phyloP scores from a whole-genome alignment of 2,329 filamentous ascomycete genomes.

The Alternaria infectoria region DNA sequence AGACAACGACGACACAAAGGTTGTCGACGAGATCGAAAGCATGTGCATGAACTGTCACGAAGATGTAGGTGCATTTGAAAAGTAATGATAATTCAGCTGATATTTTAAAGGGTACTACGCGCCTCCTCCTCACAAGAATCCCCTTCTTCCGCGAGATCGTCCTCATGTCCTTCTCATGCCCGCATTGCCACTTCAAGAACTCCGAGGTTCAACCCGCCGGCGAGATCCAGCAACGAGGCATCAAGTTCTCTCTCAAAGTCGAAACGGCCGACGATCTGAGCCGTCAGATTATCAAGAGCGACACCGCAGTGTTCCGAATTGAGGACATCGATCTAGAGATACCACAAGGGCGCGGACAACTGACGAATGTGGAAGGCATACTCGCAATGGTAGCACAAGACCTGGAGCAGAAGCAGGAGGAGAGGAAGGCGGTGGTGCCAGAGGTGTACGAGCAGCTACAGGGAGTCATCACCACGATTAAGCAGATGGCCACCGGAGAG shows the following conservation, averaged over 20 bases:
- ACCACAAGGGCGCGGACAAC: slow-evolving; percentile 85
- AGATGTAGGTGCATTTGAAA: slow-evolving; percentile 42
- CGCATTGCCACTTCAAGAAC: slow-evolving; percentile 87
- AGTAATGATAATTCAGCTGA: slow-evolving; percentile 20
- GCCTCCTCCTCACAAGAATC: slow-evolving; percentile 87
- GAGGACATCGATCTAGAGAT: slow-evolving; percentile 94
- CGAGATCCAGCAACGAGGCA: slow-evolving; percentile 86
- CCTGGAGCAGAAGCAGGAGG: slow-evolving; percentile 80
- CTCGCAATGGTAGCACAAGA: slow-evolving; percentile 79
- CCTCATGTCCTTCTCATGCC: slow-evolving; percentile 94
- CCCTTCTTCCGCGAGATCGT: slow-evolving; percentile 98
- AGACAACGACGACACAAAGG: slow-evolving; percentile 50
- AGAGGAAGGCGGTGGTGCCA: slow-evolving; percentile 76
- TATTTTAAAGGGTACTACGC: slow-evolving; percentile 73
- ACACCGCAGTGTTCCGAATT: slow-evolving; percentile 83
- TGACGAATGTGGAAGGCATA: slow-evolving; percentile 92
- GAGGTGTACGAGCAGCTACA: slow-evolving; percentile 81
- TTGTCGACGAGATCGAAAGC: slow-evolving; percentile 61
- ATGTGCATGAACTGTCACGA: slow-evolving; percentile 63
- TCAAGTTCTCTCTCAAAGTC: slow-evolving; percentile 81
- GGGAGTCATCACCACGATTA: slow-evolving; percentile 74
- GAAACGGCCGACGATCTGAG: slow-evolving; percentile 76
- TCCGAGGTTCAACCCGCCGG: slow-evolving; percentile 93
- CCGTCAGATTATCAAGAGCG: slow-evolving; percentile 90
- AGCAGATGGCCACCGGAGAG: slow-evolving; percentile 77